Evolutionary conservation across 768 basidiomycete genomes (phyloP), one percentile per base, ranked within the genome.

Genomic region (Tricholoma matsutake): DNA sequence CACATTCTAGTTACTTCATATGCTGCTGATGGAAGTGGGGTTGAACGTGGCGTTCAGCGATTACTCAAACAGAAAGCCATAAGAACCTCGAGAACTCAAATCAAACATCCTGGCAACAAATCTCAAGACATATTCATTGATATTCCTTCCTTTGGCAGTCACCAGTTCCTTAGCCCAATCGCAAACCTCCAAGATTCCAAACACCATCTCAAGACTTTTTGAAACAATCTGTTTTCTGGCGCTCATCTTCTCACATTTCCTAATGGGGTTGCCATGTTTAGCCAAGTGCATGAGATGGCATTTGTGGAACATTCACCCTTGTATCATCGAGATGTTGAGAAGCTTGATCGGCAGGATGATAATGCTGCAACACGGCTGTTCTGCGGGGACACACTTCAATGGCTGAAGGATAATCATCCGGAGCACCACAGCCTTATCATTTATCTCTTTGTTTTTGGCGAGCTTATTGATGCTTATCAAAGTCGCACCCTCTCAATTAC

Each of bases 171-270:
- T 2, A 22, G 8, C 20, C 43, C 43, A 8, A 45, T 45, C 20
- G 43, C 43, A 10, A 45, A 45, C 20, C 43, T 45, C 43, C 43
- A 45, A 57, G 75, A 76, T 56, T 71, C 73, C 1, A 73, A 75
- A 49, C 75, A 76, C 61, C 63, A 60, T 0, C 55, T 68, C 2
- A 77, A 77, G 41, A 77, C 74, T 0, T 54, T 61, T 8, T 68
- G 69, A 0, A 76, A 77, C 61, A 71, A 76, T 49, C 57, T 72
- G 47, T 70, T 14, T 66, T n/a, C n/a, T n/a, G n/a, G n/a, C n/a
- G n/a, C n/a, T n/a, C n/a, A n/a, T n/a, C n/a, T n/a, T n/a, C n/a
- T 76, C 0, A 61, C 64, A 1, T 57, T 78, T 16, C 70, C 70
- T 0, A 69, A 70, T 22, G 56, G 59, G 45, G n/a, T 45, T 6